phyloP scores from a whole-genome alignment of 148 eudicot genomes.

The Chenopodium berlandieri region DNA sequence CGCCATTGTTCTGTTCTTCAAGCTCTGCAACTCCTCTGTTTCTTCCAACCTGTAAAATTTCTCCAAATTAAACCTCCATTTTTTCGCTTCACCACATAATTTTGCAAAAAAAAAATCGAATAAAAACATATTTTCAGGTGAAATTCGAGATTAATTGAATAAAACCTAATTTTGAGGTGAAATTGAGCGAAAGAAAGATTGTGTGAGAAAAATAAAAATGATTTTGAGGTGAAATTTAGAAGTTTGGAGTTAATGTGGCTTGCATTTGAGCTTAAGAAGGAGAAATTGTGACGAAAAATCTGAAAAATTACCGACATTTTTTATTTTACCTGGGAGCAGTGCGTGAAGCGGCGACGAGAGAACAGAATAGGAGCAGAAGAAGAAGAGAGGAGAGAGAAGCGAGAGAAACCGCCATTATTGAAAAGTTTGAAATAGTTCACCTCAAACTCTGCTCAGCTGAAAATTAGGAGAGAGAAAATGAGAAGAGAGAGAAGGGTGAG shows the following conservation, averaged over 20 bases:
- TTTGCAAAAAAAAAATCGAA: too few species aligned
- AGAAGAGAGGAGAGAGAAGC: conserved; percentile 21
- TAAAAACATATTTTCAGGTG: background rate
- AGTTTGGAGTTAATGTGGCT: background rate
- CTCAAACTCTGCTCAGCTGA: background rate
- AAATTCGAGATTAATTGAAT: too few species aligned
- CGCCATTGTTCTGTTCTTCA: conserved; percentile 41
- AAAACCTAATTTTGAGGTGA: background rate
- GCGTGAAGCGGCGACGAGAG: conserved; percentile 15
- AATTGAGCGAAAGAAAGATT: too few species aligned
- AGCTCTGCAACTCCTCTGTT: conserved; percentile 29
- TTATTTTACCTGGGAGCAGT: conserved; percentile 11
- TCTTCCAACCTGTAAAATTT: conserved; percentile 21
- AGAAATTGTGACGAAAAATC: background rate
- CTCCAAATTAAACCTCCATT: background rate
- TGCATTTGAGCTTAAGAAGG: too few species aligned
- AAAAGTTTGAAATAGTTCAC: background rate
- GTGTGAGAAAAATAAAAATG: background rate
- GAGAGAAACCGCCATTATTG: conserved; percentile 34
- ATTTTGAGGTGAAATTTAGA: background rate
- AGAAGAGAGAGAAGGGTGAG: background rate
- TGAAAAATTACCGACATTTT: background rate
- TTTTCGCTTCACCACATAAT: background rate
- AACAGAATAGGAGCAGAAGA: conserved; percentile 16
- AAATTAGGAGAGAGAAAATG: background rate